These are phyloP conservation scores for Coemansia sp. DNA, from an alignment of 192 early-diverging fungal genomes.

Conservation along the genomic window DNA sequence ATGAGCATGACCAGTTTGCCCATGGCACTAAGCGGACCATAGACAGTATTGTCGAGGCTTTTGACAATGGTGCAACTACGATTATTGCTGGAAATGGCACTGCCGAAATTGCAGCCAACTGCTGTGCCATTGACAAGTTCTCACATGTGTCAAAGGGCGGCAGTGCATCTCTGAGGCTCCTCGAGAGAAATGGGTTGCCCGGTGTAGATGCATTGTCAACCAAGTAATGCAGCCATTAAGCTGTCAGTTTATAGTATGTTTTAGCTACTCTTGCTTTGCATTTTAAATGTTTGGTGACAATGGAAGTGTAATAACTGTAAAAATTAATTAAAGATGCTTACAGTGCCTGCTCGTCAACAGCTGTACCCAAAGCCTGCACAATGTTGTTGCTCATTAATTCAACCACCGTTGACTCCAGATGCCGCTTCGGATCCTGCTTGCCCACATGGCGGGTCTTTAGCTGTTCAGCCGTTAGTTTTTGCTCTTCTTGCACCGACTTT, in stretches of 20 bases:
- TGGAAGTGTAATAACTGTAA: not conserved
- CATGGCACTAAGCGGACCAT: constrained; percentile 79
- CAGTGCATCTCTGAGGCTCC: constrained; percentile 90
- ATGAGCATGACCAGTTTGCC: constrained; percentile 95
- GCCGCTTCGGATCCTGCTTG: constrained; percentile 99
- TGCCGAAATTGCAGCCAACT: constrained; percentile 92
- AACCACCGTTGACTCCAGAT: constrained; percentile 92
- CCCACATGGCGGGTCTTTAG: constrained; percentile 99
- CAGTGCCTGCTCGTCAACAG: constrained; percentile 78
- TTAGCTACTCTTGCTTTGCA: not conserved
- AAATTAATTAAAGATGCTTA: constrained; percentile 24
- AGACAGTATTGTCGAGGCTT: constrained; percentile 83
- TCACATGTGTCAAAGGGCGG: constrained; percentile 94
- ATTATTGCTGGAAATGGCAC: constrained; percentile 97
- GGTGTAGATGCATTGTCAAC: constrained; percentile 71
- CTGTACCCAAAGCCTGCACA: constrained; percentile 90
- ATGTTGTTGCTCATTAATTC: constrained; percentile 94
- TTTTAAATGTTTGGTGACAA: not conserved
- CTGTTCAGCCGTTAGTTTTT: constrained; percentile 87
- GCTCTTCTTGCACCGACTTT: constrained; percentile 98
- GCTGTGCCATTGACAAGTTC: constrained; percentile 77
- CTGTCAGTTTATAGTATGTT: no score
- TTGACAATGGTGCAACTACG: constrained; percentile 74
- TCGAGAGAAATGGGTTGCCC: constrained; percentile 89
- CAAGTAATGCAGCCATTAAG: no score